Base-by-base conservation (phyloP, 768 basidiomycete species). In the Pulveroboletus sp. region DNA sequence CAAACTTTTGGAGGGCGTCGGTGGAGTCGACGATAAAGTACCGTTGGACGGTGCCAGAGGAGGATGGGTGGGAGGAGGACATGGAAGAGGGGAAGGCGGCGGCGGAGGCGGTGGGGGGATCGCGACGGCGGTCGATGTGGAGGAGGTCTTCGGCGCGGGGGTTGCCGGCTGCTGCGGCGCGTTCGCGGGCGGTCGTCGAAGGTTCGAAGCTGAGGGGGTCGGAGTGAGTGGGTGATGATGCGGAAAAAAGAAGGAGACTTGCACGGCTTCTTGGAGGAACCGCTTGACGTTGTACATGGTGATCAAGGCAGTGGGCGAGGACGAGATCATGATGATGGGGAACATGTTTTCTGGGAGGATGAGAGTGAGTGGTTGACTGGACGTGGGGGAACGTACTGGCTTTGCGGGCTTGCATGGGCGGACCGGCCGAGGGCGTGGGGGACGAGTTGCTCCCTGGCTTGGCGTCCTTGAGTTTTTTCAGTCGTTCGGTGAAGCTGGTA, bases 271-370 rank as follows among this genome's bases (percentile, higher is more conserved):
- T 71, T 97, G 92, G 14, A 99, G 71, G 71, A 98, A 96, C 27
- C 80, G 81, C 67, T 89, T 90, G 48, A 98, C 92, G 62, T 99
- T 99, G 79, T 93, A 85, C 92, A 99, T 96, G 6, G 93, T 96
- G 63, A 99, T 85, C 47, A 99, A 80, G 4, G 93, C 85, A 2
- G 95, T 97, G 0, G 93, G 93, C 16, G 14, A 93, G 0, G 93
- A 95, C 0, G 94, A 95, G 36, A 99, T 93, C 74, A 98, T 88
- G 68, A 98, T 96, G 62, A 99, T 98, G 0, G 95, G 95, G 69
- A 87, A 87, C 60, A 79, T 82, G 62, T 82, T 83, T 55, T 80
- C 85, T 89, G 66, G 4, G 29, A 19, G 26, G 10, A 14, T 1
- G 4, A 4, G 29, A 16, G 14, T 23, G 27, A 14, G 16, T 20